These are phyloP conservation scores for Melanogaster broomeanus DNA, from an alignment of 768 basidiomycete genomes.

Conservation along the genomic window DNA sequence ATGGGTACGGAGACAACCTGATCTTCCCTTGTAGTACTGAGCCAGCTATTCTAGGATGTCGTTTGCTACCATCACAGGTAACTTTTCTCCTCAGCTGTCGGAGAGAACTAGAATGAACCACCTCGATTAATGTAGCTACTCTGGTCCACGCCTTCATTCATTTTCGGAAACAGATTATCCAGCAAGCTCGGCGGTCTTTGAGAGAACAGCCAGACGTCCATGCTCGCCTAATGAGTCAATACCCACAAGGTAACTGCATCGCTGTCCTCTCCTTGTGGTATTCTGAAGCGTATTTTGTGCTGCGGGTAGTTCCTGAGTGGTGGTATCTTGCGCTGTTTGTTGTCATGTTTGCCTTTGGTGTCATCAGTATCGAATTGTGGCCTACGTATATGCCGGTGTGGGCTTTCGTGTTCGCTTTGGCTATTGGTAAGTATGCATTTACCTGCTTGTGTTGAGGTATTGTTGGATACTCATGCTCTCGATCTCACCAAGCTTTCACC, in stretches of 20 bases:
- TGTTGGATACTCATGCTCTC: neutral
- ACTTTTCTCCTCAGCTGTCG: neutral
- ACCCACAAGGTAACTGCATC: conserved; percentile 44
- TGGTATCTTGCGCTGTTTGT: conserved; percentile 74
- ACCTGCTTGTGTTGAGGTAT: neutral
- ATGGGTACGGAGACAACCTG: conserved; percentile 23
- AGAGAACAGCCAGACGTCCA: conserved; percentile 84
- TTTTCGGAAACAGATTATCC: conserved; percentile 79
- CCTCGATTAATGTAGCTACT: conserved; percentile 17
- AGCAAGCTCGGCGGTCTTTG: conserved; percentile 66
- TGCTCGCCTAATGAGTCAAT: conserved; percentile 76
- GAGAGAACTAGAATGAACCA: neutral
- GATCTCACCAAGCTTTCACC: conserved; percentile 32
- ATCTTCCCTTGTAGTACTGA: conserved; percentile 2
- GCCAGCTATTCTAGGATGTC: conserved; percentile 68
- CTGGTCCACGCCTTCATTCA: conserved; percentile 47
- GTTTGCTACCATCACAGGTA: conserved; percentile 79
- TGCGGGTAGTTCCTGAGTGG: conserved; percentile 70
- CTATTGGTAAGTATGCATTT: conserved; percentile 39
- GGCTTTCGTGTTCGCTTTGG: conserved; percentile 66
- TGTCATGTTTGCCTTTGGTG: conserved; percentile 71
- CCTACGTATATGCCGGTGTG: conserved; percentile 71
- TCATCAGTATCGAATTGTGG: conserved; percentile 74
- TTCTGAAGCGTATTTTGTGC: neutral
- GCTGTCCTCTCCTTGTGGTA: neutral